A percentile compares a stretch with the other conserved stretches of the same genome.
Conservation (phyloP, 2,329 filamentous ascomycete genomes). For the Cucurbitaria berberidis region DNA sequence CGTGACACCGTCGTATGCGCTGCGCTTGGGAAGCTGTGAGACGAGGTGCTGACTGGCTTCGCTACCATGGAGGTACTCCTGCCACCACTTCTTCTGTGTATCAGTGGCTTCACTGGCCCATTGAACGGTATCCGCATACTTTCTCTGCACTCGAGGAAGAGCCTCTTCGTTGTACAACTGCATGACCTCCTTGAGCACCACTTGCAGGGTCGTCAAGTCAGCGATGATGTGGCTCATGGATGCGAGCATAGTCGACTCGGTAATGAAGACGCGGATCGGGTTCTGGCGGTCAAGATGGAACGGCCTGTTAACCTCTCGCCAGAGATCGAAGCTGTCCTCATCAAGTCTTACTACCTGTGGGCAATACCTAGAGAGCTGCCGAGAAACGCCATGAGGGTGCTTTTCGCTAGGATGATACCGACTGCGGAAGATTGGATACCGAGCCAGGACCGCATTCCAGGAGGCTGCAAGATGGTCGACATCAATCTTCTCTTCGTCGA, state of each 20-base stretch:
- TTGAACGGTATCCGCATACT: conserved; percentile 5
- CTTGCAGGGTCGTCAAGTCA: conserved; percentile 39
- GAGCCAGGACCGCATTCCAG: conserved; percentile 26
- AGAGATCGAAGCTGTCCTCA: background rate
- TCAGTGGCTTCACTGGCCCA: background rate
- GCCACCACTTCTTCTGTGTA: conserved; percentile 3
- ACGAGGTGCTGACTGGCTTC: background rate
- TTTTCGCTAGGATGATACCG: conserved; percentile 6
- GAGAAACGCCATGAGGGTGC: background rate
- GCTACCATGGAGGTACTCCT: conserved; percentile 1
- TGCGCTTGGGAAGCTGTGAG: conserved; percentile 1
- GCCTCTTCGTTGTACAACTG: conserved; percentile 23
- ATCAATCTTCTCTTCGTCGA: conserved; percentile 14
- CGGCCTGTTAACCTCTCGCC: conserved; percentile 11
- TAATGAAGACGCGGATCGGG: conserved; percentile 37
- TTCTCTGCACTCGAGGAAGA: background rate
- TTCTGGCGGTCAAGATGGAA: conserved; percentile 32
- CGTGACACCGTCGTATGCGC: conserved; percentile 5
- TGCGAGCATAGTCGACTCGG: conserved; percentile 26
- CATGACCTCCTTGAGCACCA: conserved; percentile 34
- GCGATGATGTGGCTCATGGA: conserved; percentile 42
- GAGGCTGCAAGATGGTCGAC: conserved; percentile 16
- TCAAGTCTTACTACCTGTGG: conserved; percentile 1
- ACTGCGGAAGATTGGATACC: conserved; percentile 18
- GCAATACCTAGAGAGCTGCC: background rate